Percentiles rank a stretch among this genome's conserved stretches.
Evolutionary conservation across 2,329 filamentous ascomycete species (phyloP).

Genomic region (Whalleya microplaca): DNA sequence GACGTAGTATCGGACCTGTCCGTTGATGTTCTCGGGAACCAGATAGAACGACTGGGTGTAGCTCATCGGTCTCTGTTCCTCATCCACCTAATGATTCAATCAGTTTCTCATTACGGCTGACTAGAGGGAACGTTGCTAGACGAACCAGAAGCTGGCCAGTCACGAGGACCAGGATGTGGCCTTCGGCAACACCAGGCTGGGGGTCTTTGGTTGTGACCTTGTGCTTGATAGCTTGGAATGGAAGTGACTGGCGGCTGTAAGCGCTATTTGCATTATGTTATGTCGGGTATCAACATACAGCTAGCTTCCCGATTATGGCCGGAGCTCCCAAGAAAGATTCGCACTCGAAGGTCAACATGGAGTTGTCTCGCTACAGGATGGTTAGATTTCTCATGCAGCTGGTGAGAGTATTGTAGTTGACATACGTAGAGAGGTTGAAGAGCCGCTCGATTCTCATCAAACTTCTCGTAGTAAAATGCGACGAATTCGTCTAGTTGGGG

Average conservation of each 20-base stretch:
- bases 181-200: constrained; percentile 72
- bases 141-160: constrained; percentile 76
- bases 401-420: constrained; percentile 2
- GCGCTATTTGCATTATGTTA: neutral
- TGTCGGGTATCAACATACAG: constrained; percentile 55
- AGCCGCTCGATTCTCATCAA: constrained; percentile 71
- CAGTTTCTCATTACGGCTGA: constrained; percentile 1
- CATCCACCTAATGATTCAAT: constrained; percentile 69
- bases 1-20: constrained; percentile 74
- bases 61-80: constrained; percentile 83
- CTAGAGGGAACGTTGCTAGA: neutral
- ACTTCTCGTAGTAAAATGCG: constrained; percentile 86
- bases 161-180: constrained; percentile 82
- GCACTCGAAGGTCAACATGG: constrained; percentile 93
- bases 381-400: constrained; percentile 18
- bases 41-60: constrained; percentile 92
- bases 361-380: constrained; percentile 68
- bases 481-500: constrained; percentile 78
- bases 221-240: constrained; percentile 70
- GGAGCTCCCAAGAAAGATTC: constrained; percentile 64
- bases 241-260: constrained; percentile 18
- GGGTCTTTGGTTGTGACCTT: constrained; percentile 77
- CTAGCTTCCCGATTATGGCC: constrained; percentile 79
- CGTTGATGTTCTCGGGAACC: constrained; percentile 56
- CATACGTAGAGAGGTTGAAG: constrained; percentile 82